Conservation (phyloP, 1,139 yeast species). For the Pichia sp. region DNA sequence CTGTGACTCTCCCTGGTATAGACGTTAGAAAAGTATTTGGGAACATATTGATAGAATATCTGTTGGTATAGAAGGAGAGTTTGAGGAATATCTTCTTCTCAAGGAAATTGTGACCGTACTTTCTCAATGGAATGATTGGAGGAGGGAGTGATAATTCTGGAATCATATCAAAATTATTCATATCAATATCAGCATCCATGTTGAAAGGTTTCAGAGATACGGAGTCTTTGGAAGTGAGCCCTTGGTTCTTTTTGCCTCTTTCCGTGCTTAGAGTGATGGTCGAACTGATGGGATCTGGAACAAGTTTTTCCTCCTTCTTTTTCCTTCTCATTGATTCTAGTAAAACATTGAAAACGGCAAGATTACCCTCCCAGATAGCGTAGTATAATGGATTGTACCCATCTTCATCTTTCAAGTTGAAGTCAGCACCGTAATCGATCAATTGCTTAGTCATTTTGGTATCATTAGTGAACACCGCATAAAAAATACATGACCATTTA, state of each 20-base stretch:
- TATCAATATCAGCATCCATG: constrained; percentile 6
- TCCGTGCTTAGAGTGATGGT: no score
- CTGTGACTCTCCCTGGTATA: constrained; percentile 61
- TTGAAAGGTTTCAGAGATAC: constrained; percentile 7
- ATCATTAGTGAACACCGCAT: constrained; percentile 86
- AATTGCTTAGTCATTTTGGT: constrained; percentile 62
- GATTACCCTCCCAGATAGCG: constrained; percentile 92
- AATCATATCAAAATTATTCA: constrained; percentile 53
- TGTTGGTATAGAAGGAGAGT: constrained; percentile 56
- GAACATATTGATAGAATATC: constrained; percentile 49
- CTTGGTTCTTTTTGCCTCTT: neutral
- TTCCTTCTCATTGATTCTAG: constrained; percentile 29
- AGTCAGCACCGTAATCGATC: constrained; percentile 65
- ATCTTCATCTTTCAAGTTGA: constrained; percentile 72
- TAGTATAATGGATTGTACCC: constrained; percentile 79
- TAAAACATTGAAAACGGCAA: constrained; percentile 66
- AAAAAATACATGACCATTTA: constrained; percentile 91
- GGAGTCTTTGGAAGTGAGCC: constrained; percentile 1
- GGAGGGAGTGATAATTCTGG: constrained; percentile 94
- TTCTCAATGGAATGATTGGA: constrained; percentile 85
- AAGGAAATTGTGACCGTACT: constrained; percentile 92
- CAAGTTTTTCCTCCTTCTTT: constrained; percentile 1
- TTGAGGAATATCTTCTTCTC: constrained; percentile 85
- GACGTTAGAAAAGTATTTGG: constrained; percentile 38
- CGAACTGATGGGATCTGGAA: no score